Percentiles rank a stretch among this genome's conserved stretches.
Conservation (phyloP, 352 stramenopile genomes). For the Globisporangium viniferum region DNA sequence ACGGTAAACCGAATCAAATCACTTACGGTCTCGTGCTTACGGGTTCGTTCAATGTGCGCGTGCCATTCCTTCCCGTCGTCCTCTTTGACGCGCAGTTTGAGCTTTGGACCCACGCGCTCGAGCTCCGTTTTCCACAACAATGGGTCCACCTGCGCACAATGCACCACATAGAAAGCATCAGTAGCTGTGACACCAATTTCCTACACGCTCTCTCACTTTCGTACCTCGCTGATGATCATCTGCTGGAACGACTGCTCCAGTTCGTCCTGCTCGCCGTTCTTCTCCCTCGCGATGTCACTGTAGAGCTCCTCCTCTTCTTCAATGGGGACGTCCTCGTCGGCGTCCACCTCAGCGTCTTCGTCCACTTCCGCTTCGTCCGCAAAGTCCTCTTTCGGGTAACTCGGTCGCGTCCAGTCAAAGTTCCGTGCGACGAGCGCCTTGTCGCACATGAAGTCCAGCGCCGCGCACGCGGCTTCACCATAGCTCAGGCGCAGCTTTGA, state of each 20-base stretch:
- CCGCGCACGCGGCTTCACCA: conserved; percentile 68
- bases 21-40: conserved; percentile 58
- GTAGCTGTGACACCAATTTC: background rate
- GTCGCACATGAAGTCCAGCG: conserved; percentile 82
- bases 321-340: conserved; percentile 13
- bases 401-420: conserved; percentile 63
- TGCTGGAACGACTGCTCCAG: conserved; percentile 79
- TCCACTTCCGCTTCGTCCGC: conserved; percentile 59
- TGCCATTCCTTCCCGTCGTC: conserved; percentile 79
- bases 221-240: conserved; percentile 75
- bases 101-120: conserved; percentile 70
- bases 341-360: conserved; percentile 49
- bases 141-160: conserved; percentile 43
- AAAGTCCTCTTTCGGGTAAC: conserved; percentile 77
- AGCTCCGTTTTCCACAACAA: conserved; percentile 83
- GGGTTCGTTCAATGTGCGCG: conserved; percentile 71
- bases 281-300: conserved; percentile 44
- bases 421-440: conserved; percentile 60
- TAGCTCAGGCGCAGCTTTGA: conserved; percentile 78
- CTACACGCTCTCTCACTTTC: background rate
- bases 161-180: conserved; percentile 1
- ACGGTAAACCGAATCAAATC: background rate
- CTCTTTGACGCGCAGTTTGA: conserved; percentile 58
- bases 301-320: conserved; percentile 40
- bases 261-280: conserved; percentile 42